phyloP scores from a whole-genome alignment of 768 basidiomycete species.

The Lactarius akahatsu region DNA sequence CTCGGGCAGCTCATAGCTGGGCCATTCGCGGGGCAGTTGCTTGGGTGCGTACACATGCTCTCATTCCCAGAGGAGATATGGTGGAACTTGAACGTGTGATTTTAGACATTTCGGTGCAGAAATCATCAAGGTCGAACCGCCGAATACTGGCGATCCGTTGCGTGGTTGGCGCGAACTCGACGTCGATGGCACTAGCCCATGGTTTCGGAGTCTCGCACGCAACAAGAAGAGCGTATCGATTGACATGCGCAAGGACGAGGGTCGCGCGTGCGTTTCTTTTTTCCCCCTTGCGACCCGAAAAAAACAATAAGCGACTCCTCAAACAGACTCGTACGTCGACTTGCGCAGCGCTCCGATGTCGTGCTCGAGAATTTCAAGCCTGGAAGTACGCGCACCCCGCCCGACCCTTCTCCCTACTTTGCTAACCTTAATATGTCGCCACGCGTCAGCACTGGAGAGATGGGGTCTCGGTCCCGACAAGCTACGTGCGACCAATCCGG shows the following conservation, averaged over 20 bases:
- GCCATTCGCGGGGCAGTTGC: constrained; percentile 69
- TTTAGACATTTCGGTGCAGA: constrained; percentile 46
- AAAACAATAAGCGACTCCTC: neutral
- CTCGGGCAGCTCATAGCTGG: constrained; percentile 72
- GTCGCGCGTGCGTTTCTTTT: constrained; percentile 43
- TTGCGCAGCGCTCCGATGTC: constrained; percentile 65
- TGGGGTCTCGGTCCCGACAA: constrained; percentile 61
- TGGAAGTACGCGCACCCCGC: constrained; percentile 50
- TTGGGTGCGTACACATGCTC: constrained; percentile 48
- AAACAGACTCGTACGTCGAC: constrained; percentile 55
- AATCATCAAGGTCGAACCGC: constrained; percentile 69
- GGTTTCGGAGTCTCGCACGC: constrained; percentile 69
- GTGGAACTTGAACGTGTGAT: neutral
- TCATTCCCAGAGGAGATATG: neutral
- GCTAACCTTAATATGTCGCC: constrained; percentile 3
- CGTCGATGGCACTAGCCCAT: constrained; percentile 66
- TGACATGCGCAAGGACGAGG: constrained; percentile 57
- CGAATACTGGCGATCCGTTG: constrained; percentile 60
- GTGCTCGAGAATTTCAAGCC: constrained; percentile 59
- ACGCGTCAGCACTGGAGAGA: constrained; percentile 57
- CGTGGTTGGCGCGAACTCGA: constrained; percentile 73
- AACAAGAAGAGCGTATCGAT: constrained; percentile 77
- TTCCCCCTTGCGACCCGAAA: neutral
- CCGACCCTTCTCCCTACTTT: neutral
- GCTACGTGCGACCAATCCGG: constrained; percentile 73